Conservation (phyloP, 768 basidiomycete species). For the Galerina marginata region DNA sequence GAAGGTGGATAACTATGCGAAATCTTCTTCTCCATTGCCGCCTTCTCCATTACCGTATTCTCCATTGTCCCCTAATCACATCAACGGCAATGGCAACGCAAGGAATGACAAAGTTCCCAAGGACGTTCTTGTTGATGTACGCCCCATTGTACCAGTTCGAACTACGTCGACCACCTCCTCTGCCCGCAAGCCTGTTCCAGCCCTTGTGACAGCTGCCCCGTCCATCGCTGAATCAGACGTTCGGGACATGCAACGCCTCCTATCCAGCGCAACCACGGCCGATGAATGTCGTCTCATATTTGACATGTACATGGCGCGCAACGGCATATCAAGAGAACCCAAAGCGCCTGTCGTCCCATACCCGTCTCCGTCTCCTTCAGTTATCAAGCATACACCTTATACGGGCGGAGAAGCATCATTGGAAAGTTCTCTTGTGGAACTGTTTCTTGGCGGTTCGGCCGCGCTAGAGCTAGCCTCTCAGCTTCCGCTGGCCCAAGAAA, state of each 20-base stretch:
- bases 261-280: constrained; percentile 71
- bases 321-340: constrained; percentile 45
- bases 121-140: constrained; percentile 18
- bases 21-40: not conserved
- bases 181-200: constrained; percentile 30
- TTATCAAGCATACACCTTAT: constrained; percentile 27
- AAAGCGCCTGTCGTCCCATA: constrained; percentile 36
- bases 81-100: constrained; percentile 20
- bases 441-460: constrained; percentile 26
- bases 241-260: constrained; percentile 68
- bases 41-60: not conserved
- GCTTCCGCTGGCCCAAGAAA: constrained; percentile 7
- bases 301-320: constrained; percentile 78
- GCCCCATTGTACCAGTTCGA: constrained; percentile 23
- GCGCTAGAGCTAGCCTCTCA: constrained; percentile 16
- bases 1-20: not conserved
- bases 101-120: constrained; percentile 13
- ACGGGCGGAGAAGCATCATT: constrained; percentile 36
- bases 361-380: constrained; percentile 42
- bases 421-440: constrained; percentile 57
- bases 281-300: constrained; percentile 87
- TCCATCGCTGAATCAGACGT: constrained; percentile 47
- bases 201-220: constrained; percentile 19
- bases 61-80: constrained; percentile 19
- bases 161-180: constrained; percentile 25